Base-by-base conservation (phyloP, 2,329 filamentous ascomycete genomes). In the Clarireedia paspali region DNA sequence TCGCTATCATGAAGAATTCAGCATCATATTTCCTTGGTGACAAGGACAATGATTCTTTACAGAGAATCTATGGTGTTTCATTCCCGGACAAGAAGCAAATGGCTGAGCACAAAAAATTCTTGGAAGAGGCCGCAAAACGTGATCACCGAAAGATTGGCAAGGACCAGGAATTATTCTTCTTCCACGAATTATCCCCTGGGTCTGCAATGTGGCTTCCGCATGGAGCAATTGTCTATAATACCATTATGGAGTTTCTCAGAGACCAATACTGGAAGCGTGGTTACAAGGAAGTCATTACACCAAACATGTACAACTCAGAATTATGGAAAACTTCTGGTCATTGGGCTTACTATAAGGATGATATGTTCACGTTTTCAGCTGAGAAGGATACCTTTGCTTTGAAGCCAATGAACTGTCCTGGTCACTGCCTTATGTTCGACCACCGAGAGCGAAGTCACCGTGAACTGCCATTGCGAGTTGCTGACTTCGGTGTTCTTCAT, bases 401-500 rank as follows among this genome's bases (percentile, higher is more conserved):
- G 51, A 97, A 97, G 76, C 92, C 92, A 27, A 97, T 97, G 94
- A 97, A 97, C 76, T 99, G 94, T 74, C 94, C 94, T 4, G 91
- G 91, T 27, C 92, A 97, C 73, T 95, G 89, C 72, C 75, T 94
- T 62, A 87, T 96, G 67, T 96, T 96, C 71, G 83, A 81, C 50
- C 87, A 92, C 71, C 82, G 88, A 53, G 88, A 89, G 68, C 82
- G 89, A 66, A 94, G 87, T 72, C 96, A 97, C 73, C 80, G 88
- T 66, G 91, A 97, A 65, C 77, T 99, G 57, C 94, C 94, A 27
- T 86, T 95, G 74, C 82, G 94, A 67, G 88, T 96, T 74, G 92
- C 94, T 51, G 94, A 99, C 70, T 97, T 97, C 72, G 92, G 92
- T 71, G 89, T 95, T 26, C 78, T 99, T 52, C 94, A 99, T 75